Conservation (phyloP, 2,329 filamentous ascomycete genomes). For the Fusarium sarcochroum region DNA sequence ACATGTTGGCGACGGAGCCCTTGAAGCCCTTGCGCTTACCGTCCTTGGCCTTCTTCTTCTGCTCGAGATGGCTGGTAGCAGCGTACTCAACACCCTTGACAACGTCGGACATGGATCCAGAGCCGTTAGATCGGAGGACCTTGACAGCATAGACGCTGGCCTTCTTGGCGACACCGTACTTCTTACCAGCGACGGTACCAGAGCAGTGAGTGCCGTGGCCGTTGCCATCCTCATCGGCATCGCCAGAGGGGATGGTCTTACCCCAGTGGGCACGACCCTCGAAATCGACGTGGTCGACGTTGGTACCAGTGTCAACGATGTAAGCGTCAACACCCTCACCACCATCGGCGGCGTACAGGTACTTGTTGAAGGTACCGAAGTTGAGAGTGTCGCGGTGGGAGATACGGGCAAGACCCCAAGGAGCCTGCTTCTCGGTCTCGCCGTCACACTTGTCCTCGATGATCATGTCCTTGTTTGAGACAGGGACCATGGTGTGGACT, state of each 20-base stretch:
- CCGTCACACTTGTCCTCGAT: slow-evolving; percentile 61
- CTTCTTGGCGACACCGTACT: slow-evolving; percentile 99
- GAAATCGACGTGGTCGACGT: slow-evolving; percentile 94
- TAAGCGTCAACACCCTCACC: slow-evolving; percentile 99
- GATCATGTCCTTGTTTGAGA: slow-evolving; percentile 57
- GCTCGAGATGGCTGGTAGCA: slow-evolving; percentile 81
- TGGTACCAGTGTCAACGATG: slow-evolving; percentile 98
- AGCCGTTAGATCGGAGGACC: slow-evolving; percentile 97
- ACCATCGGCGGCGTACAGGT: slow-evolving; percentile 89
- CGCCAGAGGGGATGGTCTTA: slow-evolving; percentile 90
- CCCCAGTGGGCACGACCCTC: slow-evolving; percentile 97
- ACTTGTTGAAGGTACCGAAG: slow-evolving; percentile 98
- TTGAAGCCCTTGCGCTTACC: slow-evolving; percentile 98
- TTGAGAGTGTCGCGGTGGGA: slow-evolving; percentile 90
- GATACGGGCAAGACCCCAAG: slow-evolving; percentile 99
- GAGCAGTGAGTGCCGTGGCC: slow-evolving; percentile 99
- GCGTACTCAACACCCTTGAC: slow-evolving; percentile 98
- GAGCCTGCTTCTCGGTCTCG: slow-evolving; percentile 88
- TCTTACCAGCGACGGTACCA: slow-evolving; percentile 96
- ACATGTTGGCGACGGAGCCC: slow-evolving; percentile 99
- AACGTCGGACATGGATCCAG: slow-evolving; percentile 98
- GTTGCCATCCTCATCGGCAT: slow-evolving; percentile 93
- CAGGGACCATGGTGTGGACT: slow-evolving; percentile 81
- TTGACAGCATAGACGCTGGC: slow-evolving; percentile 97
- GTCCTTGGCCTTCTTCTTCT: slow-evolving; percentile 83